Base-by-base conservation (phyloP, 2,329 filamentous ascomycete genomes). In the Alternaria triticimaculans region DNA sequence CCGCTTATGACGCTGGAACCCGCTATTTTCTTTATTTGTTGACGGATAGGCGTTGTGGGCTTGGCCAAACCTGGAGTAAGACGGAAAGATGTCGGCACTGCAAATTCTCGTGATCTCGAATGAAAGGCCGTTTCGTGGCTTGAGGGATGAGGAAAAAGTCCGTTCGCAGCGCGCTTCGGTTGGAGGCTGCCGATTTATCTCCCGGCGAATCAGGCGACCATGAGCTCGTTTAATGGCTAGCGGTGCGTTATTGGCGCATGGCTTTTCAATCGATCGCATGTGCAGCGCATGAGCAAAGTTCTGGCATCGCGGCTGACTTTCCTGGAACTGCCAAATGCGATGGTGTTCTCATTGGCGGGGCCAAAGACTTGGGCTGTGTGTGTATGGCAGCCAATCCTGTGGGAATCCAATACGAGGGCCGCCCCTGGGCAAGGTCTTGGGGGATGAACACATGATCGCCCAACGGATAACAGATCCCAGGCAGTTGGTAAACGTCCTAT, bases 21-120 rank as follows among this genome's bases (percentile, higher is more conserved):
- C 37, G 55, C 53, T 28, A 25, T 58, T 28, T 48, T 62, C 45
- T 62, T 62, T 48, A 53, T 58, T 28, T 44, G n/a, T 41, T 51
- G 41, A 53, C 20, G 11, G 25, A 18, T 25, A 53, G 28, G 49
- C 49, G 20, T 53, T 20, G 49, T 51, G 37, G 20, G 15, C 58
- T 60, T 56, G 11, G 28, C 53, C 58, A 21, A 44, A 44, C 30
- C 18, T 30, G 25, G 45, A 43, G 26, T 37, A 43, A 37, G 33
- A 20, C 18, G 30, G 28, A 30, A 44, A 11, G 21, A 43, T 26
- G n/a, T 55, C 53, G 21, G 53, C 30, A 44, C 37, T 44, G 23
- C n/a, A 43, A 44, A 55, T 41, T 55, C 37, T 44, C 53, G 37
- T 44, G 53, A 43, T 55, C 30, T 55, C 30, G 43, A 60, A 37